Evolutionary conservation across 176 grass and related monocot species (phyloP).

Genomic region (Juncus effusus): DNA sequence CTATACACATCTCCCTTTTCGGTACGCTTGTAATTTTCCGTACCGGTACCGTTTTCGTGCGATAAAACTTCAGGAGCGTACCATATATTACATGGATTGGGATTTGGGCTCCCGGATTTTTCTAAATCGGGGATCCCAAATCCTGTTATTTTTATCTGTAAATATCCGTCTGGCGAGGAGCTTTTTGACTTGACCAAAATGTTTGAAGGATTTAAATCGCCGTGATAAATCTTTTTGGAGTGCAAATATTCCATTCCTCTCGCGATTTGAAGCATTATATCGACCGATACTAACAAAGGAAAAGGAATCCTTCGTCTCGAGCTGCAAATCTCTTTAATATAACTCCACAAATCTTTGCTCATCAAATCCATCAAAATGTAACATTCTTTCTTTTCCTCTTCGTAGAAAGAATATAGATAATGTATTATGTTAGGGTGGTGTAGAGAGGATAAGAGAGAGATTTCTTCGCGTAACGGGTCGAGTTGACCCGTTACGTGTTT

Average conservation of each 20-base stretch:
- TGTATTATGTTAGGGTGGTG: conserved; percentile 62
- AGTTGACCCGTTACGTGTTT: conserved; percentile 70
- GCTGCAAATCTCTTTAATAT: conserved; percentile 58
- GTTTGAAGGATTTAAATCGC: conserved; percentile 65
- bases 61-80: conserved; percentile 77
- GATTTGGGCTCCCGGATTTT: conserved; percentile 14
- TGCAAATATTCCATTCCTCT: conserved; percentile 91
- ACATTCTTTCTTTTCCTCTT: conserved; percentile 80
- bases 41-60: conserved; percentile 17
- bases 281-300: conserved; percentile 53
- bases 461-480: conserved; percentile 33
- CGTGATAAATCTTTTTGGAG: conserved; percentile 62
- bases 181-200: conserved; percentile 57
- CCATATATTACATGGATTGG: conserved; percentile 59
- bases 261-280: conserved; percentile 87
- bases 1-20: conserved; percentile 96
- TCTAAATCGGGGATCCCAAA: conserved; percentile 37
- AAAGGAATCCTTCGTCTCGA: conserved; percentile 53
- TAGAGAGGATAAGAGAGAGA: conserved; percentile 57
- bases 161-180: conserved; percentile 46
- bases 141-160: conserved; percentile 67
- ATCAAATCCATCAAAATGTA: conserved; percentile 74
- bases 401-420: conserved; percentile 59
- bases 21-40: conserved; percentile 25
- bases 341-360: conserved; percentile 59